Conservation (phyloP, 495 filamentous ascomycete species). For the Parathielavia appendiculata region DNA sequence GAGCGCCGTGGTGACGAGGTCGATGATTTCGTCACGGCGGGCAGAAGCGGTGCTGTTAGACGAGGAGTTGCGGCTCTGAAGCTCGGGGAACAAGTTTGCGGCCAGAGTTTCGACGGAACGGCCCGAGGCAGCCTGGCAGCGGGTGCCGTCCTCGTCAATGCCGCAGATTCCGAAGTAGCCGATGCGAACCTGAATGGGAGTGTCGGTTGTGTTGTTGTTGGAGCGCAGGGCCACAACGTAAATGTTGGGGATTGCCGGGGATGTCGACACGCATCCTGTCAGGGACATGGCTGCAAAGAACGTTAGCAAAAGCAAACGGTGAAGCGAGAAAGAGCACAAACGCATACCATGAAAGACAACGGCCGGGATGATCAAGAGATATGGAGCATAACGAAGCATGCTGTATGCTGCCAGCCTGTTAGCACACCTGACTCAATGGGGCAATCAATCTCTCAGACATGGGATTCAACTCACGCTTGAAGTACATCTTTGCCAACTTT, state of each 20-base stretch:
- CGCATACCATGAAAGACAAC: conserved; percentile 26
- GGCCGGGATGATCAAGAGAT: conserved; percentile 26
- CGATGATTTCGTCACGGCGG: conserved; percentile 11
- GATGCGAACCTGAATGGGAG: conserved; percentile 24
- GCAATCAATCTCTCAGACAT: neutral
- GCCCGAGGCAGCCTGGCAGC: conserved; percentile 22
- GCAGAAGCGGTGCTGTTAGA: conserved; percentile 2
- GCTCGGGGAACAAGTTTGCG: conserved; percentile 15
- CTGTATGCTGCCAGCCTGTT: conserved; percentile 15
- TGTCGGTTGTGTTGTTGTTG: conserved; percentile 18
- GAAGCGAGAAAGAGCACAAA: neutral
- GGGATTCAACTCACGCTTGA: conserved; percentile 15
- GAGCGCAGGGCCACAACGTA: conserved; percentile 28
- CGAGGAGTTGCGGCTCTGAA: neutral
- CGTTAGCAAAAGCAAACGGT: neutral
- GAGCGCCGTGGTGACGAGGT: conserved; percentile 25
- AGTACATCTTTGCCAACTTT: conserved; percentile 17
- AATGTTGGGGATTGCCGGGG: conserved; percentile 29
- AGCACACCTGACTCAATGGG: neutral
- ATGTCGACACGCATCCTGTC: conserved; percentile 29
- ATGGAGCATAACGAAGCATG: conserved; percentile 17
- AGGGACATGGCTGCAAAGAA: conserved; percentile 25
- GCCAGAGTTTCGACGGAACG: conserved; percentile 13
- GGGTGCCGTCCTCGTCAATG: conserved; percentile 20
- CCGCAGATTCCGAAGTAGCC: conserved; percentile 38